Percentiles rank a stretch among this genome's conserved stretches.
These are phyloP conservation scores for Fusarium miscanthi DNA, from an alignment of 2,329 filamentous ascomycete genomes.

Conservation along the genomic window DNA sequence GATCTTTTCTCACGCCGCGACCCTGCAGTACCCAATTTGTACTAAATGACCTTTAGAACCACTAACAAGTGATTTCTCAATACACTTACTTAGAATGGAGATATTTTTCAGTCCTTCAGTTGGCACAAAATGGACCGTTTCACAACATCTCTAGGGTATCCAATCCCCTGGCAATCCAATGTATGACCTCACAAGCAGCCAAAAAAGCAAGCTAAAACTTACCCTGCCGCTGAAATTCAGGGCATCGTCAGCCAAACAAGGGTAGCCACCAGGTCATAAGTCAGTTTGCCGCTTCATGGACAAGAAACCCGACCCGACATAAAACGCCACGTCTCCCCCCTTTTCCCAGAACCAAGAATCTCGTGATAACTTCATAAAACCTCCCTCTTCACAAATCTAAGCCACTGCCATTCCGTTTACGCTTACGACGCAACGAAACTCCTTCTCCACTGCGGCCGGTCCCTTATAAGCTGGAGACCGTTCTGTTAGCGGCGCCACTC, in stretches of 20 bases:
- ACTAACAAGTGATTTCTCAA: not conserved
- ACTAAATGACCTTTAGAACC: not conserved
- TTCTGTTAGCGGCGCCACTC: conserved; percentile 33
- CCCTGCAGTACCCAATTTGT: conserved; percentile 6
- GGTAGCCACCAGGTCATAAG: conserved; percentile 22
- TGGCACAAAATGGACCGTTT: not conserved
- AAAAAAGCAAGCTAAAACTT: conserved; percentile 32
- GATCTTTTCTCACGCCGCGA: conserved; percentile 17
- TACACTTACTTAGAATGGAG: not conserved
- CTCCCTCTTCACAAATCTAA: conserved; percentile 4
- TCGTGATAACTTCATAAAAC: conserved; percentile 24
- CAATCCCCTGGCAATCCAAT: conserved; percentile 2
- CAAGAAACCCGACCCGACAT: not conserved
- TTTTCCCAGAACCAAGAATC: not conserved
- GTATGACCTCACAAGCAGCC: conserved; percentile 38
- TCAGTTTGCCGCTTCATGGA: conserved; percentile 6
- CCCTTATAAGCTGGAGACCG: conserved; percentile 37
- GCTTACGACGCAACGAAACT: conserved; percentile 25
- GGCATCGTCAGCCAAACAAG: conserved; percentile 29
- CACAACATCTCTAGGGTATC: conserved; percentile 20
- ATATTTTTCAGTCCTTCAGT: not conserved
- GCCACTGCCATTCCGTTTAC: conserved; percentile 18
- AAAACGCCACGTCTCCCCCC: conserved; percentile 17
- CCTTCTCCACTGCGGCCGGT: conserved; percentile 30
- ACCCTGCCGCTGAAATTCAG: conserved; percentile 26